These are phyloP conservation scores for Viridothelium virens DNA, from an alignment of 495 filamentous ascomycete species.

Conservation along the genomic window DNA sequence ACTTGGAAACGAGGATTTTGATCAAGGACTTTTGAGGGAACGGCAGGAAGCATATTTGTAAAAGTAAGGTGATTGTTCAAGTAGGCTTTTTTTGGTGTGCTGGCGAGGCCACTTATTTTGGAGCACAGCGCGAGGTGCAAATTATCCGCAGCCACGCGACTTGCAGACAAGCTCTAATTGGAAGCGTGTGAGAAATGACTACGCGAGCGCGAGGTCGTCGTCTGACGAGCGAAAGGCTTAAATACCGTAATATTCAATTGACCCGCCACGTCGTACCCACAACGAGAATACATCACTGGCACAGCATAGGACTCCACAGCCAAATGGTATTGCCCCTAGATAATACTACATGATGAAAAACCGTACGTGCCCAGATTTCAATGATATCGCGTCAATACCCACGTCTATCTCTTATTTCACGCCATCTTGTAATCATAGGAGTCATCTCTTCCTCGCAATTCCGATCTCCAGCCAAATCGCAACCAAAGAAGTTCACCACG, in stretches of 20 bases:
- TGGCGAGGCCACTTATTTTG: no score
- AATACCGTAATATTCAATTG: no score
- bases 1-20: slow-evolving; percentile 35
- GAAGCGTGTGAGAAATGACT: no score
- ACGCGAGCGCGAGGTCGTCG: no score
- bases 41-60: slow-evolving; percentile 32
- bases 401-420: slow-evolving; percentile 22
- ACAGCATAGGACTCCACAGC: neutral
- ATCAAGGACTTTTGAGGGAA: slow-evolving; percentile 26
- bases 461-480: slow-evolving; percentile 46
- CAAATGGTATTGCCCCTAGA: neutral
- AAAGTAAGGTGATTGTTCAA: no score
- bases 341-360: neutral
- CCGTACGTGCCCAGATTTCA: neutral
- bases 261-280: no score
- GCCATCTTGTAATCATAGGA: slow-evolving; percentile 28
- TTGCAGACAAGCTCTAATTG: no score
- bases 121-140: no score
- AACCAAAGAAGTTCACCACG: slow-evolving; percentile 65
- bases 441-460: slow-evolving; percentile 66
- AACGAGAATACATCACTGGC: neutral
- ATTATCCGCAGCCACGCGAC: no score
- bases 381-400: neutral
- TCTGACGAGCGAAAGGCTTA: no score
- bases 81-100: no score